Evolutionary conservation across 257 asterid species (phyloP).

Genomic region (Rubia yunnanensis): DNA sequence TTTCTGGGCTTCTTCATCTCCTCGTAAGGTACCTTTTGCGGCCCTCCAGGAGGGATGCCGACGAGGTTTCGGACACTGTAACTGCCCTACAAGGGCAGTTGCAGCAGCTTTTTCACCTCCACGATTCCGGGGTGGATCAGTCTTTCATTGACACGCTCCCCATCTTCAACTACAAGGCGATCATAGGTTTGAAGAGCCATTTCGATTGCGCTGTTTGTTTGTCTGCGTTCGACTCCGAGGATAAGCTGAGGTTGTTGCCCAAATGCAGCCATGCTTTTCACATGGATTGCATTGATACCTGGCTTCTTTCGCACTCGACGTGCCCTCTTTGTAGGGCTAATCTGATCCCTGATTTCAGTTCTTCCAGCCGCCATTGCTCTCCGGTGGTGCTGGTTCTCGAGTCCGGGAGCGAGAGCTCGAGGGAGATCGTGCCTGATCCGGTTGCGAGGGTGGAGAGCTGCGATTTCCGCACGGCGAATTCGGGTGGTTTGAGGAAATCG

Average conservation of each 20-base stretch:
- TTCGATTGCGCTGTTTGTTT: conserved; percentile 95
- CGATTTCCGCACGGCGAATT: conserved; percentile 9
- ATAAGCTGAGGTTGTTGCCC: conserved; percentile 67
- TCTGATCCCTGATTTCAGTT: conserved; percentile 48
- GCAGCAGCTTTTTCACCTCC: conserved; percentile 86
- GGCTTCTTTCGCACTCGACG: conserved; percentile 91
- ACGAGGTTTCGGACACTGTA: conserved; percentile 42
- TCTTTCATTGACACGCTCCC: conserved; percentile 85
- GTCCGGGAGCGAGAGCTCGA: conserved; percentile 68
- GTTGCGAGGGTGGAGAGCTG: conserved; percentile 22
- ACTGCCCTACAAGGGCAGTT: conserved; percentile 86
- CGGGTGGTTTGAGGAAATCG: conserved; percentile 28
- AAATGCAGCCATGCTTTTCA: conserved; percentile 97
- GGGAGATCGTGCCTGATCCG: conserved; percentile 41
- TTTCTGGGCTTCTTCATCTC: conserved; percentile 81
- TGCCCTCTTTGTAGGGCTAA: conserved; percentile 92
- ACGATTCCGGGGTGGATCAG: conserved; percentile 92
- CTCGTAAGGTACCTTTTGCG: conserved; percentile 57
- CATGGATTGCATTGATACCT: conserved; percentile 91
- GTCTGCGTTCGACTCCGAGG: conserved; percentile 81
- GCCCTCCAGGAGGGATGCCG: conserved; percentile 55
- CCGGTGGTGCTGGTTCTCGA: conserved; percentile 78
- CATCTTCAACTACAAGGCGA: conserved; percentile 64
- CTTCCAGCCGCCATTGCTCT: conserved; percentile 27
- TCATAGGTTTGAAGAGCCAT: conserved; percentile 79